Evolutionary conservation across 495 filamentous ascomycete genomes (phyloP).

Genomic region (Astrothelium macrocarpum): DNA sequence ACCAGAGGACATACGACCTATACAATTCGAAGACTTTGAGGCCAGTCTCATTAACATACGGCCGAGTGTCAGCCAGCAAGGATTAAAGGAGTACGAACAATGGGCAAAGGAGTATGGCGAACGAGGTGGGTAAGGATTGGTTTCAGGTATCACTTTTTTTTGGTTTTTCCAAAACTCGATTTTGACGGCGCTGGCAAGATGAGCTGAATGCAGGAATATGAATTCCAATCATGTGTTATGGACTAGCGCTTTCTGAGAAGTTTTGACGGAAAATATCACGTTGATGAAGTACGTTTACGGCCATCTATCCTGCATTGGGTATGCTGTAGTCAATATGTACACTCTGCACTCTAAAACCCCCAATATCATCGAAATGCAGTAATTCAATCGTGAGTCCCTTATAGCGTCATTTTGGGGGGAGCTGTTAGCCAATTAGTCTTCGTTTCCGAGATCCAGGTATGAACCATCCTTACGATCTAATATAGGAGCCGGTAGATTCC

Average conservation of each 20-base stretch:
- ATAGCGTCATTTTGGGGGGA: slow-evolving; percentile 38
- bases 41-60: slow-evolving; percentile 76
- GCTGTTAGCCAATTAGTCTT: slow-evolving; percentile 25
- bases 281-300: background rate
- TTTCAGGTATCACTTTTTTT: no score
- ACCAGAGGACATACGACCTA: slow-evolving; percentile 88
- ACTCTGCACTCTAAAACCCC: slow-evolving; percentile 7
- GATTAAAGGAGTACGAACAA: slow-evolving; percentile 79
- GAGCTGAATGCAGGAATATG: background rate
- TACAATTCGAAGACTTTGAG: slow-evolving; percentile 73
- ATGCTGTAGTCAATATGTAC: slow-evolving; percentile 12
- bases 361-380: background rate
- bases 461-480: slow-evolving; percentile 59
- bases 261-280: background rate
- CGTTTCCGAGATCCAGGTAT: background rate
- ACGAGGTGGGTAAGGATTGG: slow-evolving; percentile 54
- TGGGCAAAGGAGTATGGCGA: slow-evolving; percentile 94
- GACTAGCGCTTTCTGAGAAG: background rate
- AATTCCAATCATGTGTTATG: background rate
- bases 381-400: background rate
- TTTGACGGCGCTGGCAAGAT: background rate
- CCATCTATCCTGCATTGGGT: background rate
- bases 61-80: slow-evolving; percentile 79
- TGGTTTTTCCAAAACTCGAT: background rate
- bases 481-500: slow-evolving; percentile 73